phyloP scores from a whole-genome alignment of 495 filamentous ascomycete genomes.

The Neurospora pannonica region DNA sequence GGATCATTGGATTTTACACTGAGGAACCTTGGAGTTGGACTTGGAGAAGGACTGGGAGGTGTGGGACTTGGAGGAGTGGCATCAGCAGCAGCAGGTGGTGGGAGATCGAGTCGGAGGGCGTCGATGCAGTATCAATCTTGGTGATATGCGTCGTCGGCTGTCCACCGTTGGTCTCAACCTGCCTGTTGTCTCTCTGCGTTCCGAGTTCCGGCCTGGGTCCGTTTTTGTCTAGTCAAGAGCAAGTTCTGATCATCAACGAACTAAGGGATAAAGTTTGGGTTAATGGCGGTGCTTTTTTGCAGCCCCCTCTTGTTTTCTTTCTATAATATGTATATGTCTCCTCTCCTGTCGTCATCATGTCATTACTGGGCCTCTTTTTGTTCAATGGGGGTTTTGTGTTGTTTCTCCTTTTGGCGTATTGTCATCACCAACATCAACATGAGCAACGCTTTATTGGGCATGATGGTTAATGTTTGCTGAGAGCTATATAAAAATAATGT shows the following conservation, averaged over 20 bases:
- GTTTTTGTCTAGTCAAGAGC: not conserved
- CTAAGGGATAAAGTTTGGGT: not conserved
- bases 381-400: not conserved
- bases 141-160: not conserved
- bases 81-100: not conserved
- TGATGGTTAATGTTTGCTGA: not conserved
- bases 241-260: not conserved
- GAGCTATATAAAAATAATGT: not conserved
- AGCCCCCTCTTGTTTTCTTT: not conserved
- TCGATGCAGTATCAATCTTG: not conserved
- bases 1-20: not conserved
- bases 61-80: not conserved
- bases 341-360: not conserved
- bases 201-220: not conserved
- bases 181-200: not conserved
- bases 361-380: not conserved
- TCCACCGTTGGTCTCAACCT: not conserved
- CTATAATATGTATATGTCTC: not conserved
- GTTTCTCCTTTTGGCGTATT: not conserved
- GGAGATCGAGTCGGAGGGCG: not conserved
- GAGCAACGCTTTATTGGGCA: not conserved
- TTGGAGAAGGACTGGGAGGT: not conserved
- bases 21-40: not conserved
- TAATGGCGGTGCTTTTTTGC: not conserved
- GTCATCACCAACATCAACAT: not conserved